Evolutionary conservation across 2,329 filamentous ascomycete genomes (phyloP), one percentile per base, ranked within the genome.

Genomic region (Tolypocladium sp.): DNA sequence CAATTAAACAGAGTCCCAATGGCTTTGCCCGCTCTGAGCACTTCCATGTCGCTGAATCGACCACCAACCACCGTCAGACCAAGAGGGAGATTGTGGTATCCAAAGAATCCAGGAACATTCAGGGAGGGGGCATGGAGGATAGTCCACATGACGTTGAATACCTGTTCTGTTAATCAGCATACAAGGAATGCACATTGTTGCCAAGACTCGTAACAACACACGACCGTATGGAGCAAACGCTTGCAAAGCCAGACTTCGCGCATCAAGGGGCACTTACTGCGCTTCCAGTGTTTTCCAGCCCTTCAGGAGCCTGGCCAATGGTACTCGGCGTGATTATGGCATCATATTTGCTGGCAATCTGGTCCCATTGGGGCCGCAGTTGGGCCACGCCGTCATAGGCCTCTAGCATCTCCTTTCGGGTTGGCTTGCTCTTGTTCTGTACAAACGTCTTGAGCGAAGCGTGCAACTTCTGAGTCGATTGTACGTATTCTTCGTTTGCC

Each of bases 31-130:
- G 76, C 76, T 44, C 69, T 67, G 42, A 82, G 65, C 25, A 82
- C 70, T 56, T 76, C 72, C 44, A 73, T 68, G 64, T 83, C 80
- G 2, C 65, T 68, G 62, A 77, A 82, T 7, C 81, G 69, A 1
- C 77, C 72, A 1, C 76, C 76, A 0, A 84, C 77, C 0, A 85
- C 68, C 0, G 79, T 82, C 17, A 86, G 60, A 0, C 86, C 86
- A 42, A 89, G 77, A 0, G 86, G 86, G 76, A 89, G 74, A 22
- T 67, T 70, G n/a, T 69, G 66, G 2, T 62, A 56, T 30, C 86
- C 85, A 40, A 75, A 70, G 63, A 89, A 88, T 0, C 84, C 85
- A 0, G 85, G 84, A 0, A 89, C 69, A 60, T 88, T 88, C n/a
- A 88, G 70, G 0, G 84, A 82, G 0, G 86, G 86, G 1, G 77